Percentiles rank a stretch among this genome's conserved stretches.
phyloP scores from a whole-genome alignment of 2,329 filamentous ascomycete species.

The Fusarium praegraminearum region DNA sequence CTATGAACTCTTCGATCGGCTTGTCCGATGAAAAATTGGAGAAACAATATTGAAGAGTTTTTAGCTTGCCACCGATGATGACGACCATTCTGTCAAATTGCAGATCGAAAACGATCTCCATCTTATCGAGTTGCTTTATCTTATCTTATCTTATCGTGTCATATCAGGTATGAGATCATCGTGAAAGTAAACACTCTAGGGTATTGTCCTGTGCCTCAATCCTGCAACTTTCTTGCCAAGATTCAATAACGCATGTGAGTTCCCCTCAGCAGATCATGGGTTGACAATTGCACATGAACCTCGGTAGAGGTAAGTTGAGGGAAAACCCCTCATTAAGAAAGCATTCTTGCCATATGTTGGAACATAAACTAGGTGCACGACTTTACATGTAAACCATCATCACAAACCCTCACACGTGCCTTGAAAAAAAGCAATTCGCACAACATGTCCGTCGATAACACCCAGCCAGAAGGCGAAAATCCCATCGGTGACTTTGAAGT shows the following conservation, averaged over 20 bases:
- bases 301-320: background rate
- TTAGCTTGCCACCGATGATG: background rate
- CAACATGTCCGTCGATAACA: slow-evolving; percentile 51
- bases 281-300: slow-evolving; percentile 26
- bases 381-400: too few species aligned
- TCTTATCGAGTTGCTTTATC: slow-evolving; percentile 5
- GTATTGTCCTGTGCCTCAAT: slow-evolving; percentile 2
- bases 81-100: background rate
- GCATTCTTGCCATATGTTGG: background rate
- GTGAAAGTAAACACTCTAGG: background rate
- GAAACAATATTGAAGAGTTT: background rate
- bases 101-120: background rate
- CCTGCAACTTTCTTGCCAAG: background rate
- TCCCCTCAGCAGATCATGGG: slow-evolving; percentile 12
- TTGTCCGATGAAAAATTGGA: background rate
- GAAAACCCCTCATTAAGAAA: background rate
- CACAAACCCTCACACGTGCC: too few species aligned
- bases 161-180: background rate
- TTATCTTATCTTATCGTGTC: background rate
- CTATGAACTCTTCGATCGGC: background rate
- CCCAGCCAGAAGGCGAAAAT: slow-evolving; percentile 53
- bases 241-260: background rate
- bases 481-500: slow-evolving; percentile 48
- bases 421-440: too few species aligned
- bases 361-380: too few species aligned